Evolutionary conservation across 2,329 filamentous ascomycete genomes (phyloP), one percentile per base, ranked within the genome.

Genomic region (Colletotrichum cuscutae): DNA sequence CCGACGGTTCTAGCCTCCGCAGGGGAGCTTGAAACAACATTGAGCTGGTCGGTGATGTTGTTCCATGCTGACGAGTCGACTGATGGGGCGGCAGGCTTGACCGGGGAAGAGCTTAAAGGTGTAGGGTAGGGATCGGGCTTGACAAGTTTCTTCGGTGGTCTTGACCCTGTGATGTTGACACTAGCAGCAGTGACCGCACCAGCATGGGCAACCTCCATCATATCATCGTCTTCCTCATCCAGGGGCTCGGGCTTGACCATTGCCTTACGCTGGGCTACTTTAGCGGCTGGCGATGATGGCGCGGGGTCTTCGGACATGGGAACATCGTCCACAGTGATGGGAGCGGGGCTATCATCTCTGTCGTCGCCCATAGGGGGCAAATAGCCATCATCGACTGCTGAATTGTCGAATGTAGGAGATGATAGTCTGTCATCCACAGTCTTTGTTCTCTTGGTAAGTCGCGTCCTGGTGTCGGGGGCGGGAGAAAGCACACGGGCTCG

Each of bases 21-120:
- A 5, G 89, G 86, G 4, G 94, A 92, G 78, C 91, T 95, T 81
- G 90, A 95, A 76, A 97, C 87, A 49, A 98, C 92, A 77, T 97
- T 98, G 74, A 99, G 88, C 77, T 93, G 96, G 78, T 91, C 91
- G 8, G 94, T 95, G 59, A 99, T 91, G 69, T 94, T 89, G 76
- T 95, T 98, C 95, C 97, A 98, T 1, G 94, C 91, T 1, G 93
- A 92, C 1, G 95, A 89, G 84, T 98, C 95, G 30, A 97, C 87
- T 24, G 87, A 83, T 26, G 90, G 84, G 15, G 89, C 86, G 1
- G 88, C 81, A 7, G 89, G 85, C 76, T 91, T 91, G 8, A 87
- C 84, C 19, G 95, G 95, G 19, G 95, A 97, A 4, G 95, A 97
- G 79, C 89, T 94, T 56, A 87, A 88, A 4, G 94, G 94, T 1